Evolutionary conservation across 1,139 yeast genomes (phyloP), one percentile per base, ranked within the genome.

Genomic region (Debaryomyces psychrophilus): DNA sequence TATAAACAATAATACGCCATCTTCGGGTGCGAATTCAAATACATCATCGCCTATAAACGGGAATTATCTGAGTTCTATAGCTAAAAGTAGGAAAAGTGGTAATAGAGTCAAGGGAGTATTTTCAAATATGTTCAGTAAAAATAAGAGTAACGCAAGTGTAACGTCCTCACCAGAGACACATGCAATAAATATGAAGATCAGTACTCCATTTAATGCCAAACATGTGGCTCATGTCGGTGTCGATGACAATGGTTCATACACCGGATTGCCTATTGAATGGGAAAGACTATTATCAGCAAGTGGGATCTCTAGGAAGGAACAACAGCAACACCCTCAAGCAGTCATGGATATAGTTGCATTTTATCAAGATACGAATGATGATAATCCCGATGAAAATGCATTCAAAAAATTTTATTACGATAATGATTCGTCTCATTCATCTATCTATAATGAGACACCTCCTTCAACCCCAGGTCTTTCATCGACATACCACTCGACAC

Each of bases 251-350:
- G 96, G 97, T 8, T 85, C 88, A 48, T 92, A 87, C 59, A 87
- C 93, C 2, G 98, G 97, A 1, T 74, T 92, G 45, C 99, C 98
- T 1, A 82, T 81, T 41, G 97, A 89, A 63, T 93, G 99, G 99
- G 93, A 89, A 57, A 77, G 81, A 50, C 72, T 90, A 41, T 74
- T 93, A 50, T 80, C 85, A 15, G 95, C 92, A 14, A 85, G 90
- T 62, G 98, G 98, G 37, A 89, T 93, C 44, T 80, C 95, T 5
- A 82, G 81, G 56, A 80, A 79, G 38, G 98, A 93, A 57, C 97
- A 90, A 60, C 85, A 87, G 57, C 87, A 86, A 56, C 90, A 93
- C 61, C 97, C 97, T 2, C 95, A 90, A 65, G 97, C 96, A 0
- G 96, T 90, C 7, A 84, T 88, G 79, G 96, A 90, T 60, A 90